Evolutionary conservation across 345 rosid species (phyloP).

Genomic region (Salix udensis): DNA sequence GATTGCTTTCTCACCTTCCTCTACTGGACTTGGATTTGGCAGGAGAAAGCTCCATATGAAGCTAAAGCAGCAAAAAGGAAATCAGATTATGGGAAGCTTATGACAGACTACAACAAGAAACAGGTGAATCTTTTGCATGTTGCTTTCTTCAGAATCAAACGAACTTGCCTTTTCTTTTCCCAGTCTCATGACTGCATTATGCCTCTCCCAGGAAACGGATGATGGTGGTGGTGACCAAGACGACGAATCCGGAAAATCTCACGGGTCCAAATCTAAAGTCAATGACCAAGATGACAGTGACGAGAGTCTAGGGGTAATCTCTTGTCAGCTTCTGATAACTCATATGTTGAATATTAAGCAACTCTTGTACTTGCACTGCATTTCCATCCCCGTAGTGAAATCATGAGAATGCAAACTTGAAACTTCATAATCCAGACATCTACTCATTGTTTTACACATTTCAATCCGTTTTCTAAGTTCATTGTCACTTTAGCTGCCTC

Average conservation of each 20-base stretch:
- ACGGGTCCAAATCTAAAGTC: slow-evolving; percentile 26
- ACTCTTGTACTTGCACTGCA: not conserved
- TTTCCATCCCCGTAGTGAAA: not conserved
- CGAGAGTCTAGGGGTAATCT: slow-evolving; percentile 25
- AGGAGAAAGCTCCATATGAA: slow-evolving; percentile 88
- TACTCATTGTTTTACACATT: not conserved
- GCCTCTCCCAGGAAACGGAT: slow-evolving; percentile 17
- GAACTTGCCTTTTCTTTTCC: not conserved
- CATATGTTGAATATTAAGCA: not conserved
- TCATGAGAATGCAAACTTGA: not conserved
- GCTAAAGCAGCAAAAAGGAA: slow-evolving; percentile 80
- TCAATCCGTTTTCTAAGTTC: not conserved
- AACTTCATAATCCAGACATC: not conserved
- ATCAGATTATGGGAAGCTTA: slow-evolving; percentile 66
- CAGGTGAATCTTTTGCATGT: slow-evolving; percentile 39
- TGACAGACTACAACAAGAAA: slow-evolving; percentile 78
- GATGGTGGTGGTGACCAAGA: slow-evolving; percentile 17
- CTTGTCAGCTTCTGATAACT: not conserved
- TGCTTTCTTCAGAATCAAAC: not conserved
- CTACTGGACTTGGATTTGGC: not conserved
- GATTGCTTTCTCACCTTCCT: not conserved
- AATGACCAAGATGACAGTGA: slow-evolving; percentile 15
- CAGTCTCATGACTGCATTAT: not conserved
- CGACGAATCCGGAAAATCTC: slow-evolving; percentile 10
- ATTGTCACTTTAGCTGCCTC: not conserved